phyloP scores from a whole-genome alignment of 2,329 filamentous ascomycete genomes.

The Coccinonectria pachysandricola region DNA sequence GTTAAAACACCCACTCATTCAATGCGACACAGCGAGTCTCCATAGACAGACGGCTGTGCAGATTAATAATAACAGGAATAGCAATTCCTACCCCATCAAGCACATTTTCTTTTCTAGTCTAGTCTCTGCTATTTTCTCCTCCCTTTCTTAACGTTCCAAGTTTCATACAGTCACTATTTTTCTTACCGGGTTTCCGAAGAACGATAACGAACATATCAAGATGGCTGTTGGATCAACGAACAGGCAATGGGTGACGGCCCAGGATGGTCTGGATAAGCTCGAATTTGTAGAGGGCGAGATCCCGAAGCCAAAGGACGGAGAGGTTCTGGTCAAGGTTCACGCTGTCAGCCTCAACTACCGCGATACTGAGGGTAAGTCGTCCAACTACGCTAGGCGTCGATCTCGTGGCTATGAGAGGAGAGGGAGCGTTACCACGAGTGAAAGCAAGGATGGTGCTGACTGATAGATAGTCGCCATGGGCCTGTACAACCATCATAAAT shows the following conservation, averaged over 20 bases:
- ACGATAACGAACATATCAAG: too few relatives aligned
- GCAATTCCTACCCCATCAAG: too few relatives aligned
- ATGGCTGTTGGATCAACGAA: conserved; percentile 17
- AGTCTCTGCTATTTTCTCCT: too few relatives aligned
- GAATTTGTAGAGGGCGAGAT: conserved; percentile 32
- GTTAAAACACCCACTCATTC: too few relatives aligned
- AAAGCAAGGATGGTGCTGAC: background rate
- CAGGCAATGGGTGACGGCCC: conserved; percentile 43
- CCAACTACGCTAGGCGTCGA: background rate
- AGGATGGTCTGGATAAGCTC: conserved; percentile 47
- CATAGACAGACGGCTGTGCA: too few relatives aligned
- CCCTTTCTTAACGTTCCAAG: conserved; percentile 7
- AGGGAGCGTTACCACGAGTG: background rate
- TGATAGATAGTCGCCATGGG: conserved; percentile 46
- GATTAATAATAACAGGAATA: too few relatives aligned
- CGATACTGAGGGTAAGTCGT: conserved; percentile 34
- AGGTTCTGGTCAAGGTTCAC: conserved; percentile 39
- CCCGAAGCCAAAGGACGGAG: conserved; percentile 36
- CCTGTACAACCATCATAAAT: conserved; percentile 55
- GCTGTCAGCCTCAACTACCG: conserved; percentile 40
- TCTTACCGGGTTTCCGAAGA: too few relatives aligned
- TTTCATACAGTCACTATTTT: conserved; percentile 13
- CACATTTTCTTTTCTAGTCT: too few relatives aligned
- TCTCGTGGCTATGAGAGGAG: too few relatives aligned
- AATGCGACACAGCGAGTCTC: too few relatives aligned